These are phyloP conservation scores for Xylaria venustula DNA, from an alignment of 495 filamentous ascomycete species.

Conservation along the genomic window DNA sequence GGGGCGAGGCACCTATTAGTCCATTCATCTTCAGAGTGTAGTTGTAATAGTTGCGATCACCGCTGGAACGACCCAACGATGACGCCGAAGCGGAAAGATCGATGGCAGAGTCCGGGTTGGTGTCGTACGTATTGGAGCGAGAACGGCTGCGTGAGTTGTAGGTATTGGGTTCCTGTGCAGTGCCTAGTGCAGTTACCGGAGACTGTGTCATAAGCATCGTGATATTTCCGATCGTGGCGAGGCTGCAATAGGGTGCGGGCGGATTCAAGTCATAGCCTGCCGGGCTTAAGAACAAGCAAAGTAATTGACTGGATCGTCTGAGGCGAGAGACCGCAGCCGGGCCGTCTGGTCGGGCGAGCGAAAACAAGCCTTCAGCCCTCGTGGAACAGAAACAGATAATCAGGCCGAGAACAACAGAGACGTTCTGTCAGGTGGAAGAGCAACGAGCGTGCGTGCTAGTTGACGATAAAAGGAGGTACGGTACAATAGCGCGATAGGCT, in stretches of 20 bases:
- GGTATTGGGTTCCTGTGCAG: slow-evolving; percentile 40
- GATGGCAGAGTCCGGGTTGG: slow-evolving; percentile 29
- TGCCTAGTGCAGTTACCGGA: slow-evolving; percentile 45
- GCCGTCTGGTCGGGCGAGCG: slow-evolving; percentile 9
- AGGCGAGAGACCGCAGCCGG: slow-evolving; percentile 13
- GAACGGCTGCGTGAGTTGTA: slow-evolving; percentile 35
- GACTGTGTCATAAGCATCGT: slow-evolving; percentile 54
- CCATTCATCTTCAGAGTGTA: slow-evolving; percentile 60
- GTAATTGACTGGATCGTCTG: slow-evolving; percentile 4
- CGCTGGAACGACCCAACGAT: slow-evolving; percentile 36
- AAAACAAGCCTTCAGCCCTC: not conserved
- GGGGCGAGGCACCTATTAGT: slow-evolving; percentile 66
- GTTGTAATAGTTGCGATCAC: slow-evolving; percentile 33
- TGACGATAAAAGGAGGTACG: slow-evolving; percentile 14
- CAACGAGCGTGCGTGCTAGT: not conserved
- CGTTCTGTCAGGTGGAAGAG: not conserved
- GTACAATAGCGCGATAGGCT: not conserved
- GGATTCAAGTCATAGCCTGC: slow-evolving; percentile 26
- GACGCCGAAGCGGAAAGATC: slow-evolving; percentile 34
- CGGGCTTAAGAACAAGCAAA: slow-evolving; percentile 1
- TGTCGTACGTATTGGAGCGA: slow-evolving; percentile 29
- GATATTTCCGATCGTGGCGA: slow-evolving; percentile 30
- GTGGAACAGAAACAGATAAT: not conserved
- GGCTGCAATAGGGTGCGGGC: slow-evolving; percentile 10
- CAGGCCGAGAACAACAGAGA: not conserved